A percentile compares a stretch with the other conserved stretches of the same genome.
Evolutionary conservation across 345 rosid genomes (phyloP).

Genomic region (Melastoma malabathricum): DNA sequence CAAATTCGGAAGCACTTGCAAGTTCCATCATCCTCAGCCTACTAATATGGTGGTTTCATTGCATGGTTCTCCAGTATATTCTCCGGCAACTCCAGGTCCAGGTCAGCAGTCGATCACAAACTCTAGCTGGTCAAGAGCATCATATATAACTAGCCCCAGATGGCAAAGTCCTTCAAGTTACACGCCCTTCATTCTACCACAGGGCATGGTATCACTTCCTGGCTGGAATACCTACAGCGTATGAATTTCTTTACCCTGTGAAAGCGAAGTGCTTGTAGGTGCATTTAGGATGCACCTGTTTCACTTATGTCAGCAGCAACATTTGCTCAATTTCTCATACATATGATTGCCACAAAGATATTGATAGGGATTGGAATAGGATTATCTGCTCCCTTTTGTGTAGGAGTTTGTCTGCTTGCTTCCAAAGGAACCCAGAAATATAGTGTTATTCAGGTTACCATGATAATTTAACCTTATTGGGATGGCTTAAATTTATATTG

Average conservation of each 20-base stretch:
- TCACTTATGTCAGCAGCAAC: too few species aligned
- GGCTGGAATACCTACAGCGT: constrained; percentile 54
- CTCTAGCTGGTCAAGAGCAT: constrained; percentile 74
- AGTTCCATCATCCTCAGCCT: constrained; percentile 95
- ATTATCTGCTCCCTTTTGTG: too few species aligned
- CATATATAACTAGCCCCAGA: constrained; percentile 81
- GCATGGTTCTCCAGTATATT: constrained; percentile 64
- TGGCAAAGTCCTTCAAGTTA: constrained; percentile 94
- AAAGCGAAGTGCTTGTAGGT: constrained; percentile 2
- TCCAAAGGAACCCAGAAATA: too few species aligned
- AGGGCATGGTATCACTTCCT: constrained; percentile 81
- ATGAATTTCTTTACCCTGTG: constrained; percentile 8
- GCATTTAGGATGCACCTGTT: neutral
- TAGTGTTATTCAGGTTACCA: neutral
- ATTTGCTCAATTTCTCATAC: too few species aligned
- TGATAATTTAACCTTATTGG: neutral
- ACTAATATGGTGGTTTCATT: constrained; percentile 65
- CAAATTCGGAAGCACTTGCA: constrained; percentile 90
- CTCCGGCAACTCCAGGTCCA: constrained; percentile 46
- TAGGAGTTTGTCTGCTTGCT: neutral
- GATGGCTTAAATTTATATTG: constrained; percentile 27
- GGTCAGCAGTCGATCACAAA: constrained; percentile 68
- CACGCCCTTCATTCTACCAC: constrained; percentile 70
- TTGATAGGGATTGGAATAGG: too few species aligned
- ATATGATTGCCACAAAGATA: too few species aligned